Evolutionary conservation across 176 grass and related monocot species (phyloP).

Genomic region (Carex littledalei): DNA sequence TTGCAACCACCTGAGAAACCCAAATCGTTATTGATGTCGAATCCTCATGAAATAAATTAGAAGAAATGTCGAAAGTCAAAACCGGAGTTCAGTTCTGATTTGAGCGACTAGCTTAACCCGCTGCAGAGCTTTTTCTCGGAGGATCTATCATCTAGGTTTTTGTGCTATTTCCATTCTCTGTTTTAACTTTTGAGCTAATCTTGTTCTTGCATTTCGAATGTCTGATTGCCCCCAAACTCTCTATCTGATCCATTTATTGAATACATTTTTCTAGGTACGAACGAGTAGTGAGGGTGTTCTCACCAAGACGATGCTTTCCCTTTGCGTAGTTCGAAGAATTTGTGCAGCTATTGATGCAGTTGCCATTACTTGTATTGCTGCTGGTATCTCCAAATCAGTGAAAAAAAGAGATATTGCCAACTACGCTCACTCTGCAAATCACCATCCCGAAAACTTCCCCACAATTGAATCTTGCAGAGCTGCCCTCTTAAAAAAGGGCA

Average conservation of each 20-base stretch:
- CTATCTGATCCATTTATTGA: not conserved
- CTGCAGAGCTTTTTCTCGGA: too few species aligned
- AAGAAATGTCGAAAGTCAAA: too few species aligned
- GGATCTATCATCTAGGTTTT: too few species aligned
- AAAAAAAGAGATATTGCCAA: constrained; percentile 37
- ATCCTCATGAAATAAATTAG: too few species aligned
- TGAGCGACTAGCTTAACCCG: too few species aligned
- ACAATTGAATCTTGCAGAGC: constrained; percentile 67
- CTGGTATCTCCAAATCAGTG: constrained; percentile 41
- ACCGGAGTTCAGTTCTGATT: too few species aligned
- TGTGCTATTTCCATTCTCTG: too few species aligned
- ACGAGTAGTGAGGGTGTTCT: not conserved
- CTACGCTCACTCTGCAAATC: constrained; percentile 24
- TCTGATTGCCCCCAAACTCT: not conserved
- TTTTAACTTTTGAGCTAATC: too few species aligned
- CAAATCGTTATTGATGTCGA: too few species aligned
- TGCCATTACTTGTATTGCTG: constrained; percentile 75
- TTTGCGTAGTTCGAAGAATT: constrained; percentile 51
- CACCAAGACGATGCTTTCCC: constrained; percentile 42
- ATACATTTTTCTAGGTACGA: constrained; percentile 5
- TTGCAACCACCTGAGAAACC: too few species aligned
- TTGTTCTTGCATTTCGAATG: not conserved
- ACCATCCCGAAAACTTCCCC: constrained; percentile 42
- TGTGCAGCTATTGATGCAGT: constrained; percentile 74
- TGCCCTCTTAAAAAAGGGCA: constrained; percentile 2